These are phyloP conservation scores for Corymbia maculata DNA, from an alignment of 345 rosid species.

Conservation along the genomic window DNA sequence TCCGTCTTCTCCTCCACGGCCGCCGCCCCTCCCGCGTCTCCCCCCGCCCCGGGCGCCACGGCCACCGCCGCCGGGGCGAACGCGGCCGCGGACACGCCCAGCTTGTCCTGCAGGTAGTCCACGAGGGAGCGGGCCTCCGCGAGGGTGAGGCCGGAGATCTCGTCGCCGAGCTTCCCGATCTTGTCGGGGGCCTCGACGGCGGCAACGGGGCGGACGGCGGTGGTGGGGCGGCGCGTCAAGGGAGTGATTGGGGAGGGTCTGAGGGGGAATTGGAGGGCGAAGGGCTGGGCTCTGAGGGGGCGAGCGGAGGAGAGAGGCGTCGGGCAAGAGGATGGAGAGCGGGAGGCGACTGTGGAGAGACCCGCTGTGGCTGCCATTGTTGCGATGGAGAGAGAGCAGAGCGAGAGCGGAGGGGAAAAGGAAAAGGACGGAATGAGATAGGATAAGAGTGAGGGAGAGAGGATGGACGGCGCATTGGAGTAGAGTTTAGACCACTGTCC, in stretches of 20 bases:
- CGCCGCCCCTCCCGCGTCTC: conserved; percentile 9
- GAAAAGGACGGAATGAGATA: not conserved
- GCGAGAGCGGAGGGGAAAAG: not conserved
- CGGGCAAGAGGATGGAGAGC: conserved; percentile 12
- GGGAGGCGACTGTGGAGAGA: conserved; percentile 23
- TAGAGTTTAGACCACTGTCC: not conserved
- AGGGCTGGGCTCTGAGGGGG: conserved; percentile 9
- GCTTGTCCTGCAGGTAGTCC: conserved; percentile 80
- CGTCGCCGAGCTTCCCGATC: conserved; percentile 57
- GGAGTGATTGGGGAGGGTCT: conserved; percentile 3
- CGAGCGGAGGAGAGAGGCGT: conserved; percentile 1
- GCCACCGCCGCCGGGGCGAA: conserved; percentile 61
- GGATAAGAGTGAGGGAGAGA: conserved; percentile 13
- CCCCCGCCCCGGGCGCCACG: conserved; percentile 19
- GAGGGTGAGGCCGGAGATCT: conserved; percentile 67
- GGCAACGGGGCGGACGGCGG: conserved; percentile 42
- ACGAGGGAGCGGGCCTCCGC: conserved; percentile 72
- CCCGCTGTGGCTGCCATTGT: conserved; percentile 4
- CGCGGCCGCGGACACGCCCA: conserved; percentile 73
- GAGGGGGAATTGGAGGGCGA: conserved; percentile 31
- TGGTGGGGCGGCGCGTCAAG: conserved; percentile 19
- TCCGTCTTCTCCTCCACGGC: conserved; percentile 69
- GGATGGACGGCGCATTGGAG: not conserved
- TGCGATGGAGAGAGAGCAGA: not conserved
- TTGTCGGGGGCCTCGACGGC: conserved; percentile 74